phyloP scores from a whole-genome alignment of 2,329 filamentous ascomycete species.

The Onygenales sp. region DNA sequence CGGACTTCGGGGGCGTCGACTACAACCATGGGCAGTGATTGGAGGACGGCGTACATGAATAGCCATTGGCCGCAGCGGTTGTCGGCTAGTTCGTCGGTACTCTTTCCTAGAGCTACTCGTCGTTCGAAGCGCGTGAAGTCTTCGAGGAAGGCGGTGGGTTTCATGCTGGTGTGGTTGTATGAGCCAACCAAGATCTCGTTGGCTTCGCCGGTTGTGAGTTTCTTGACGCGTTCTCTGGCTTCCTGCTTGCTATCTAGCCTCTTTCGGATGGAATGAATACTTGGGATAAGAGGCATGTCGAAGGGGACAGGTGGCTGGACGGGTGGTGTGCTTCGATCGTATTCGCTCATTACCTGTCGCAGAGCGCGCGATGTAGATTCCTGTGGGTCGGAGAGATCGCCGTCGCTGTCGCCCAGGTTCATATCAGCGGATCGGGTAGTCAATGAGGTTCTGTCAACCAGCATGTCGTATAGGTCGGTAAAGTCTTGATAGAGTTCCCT shows the following conservation, averaged over 20 bases:
- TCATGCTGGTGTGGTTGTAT: conserved; percentile 65
- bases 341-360: conserved; percentile 73
- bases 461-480: conserved; percentile 74
- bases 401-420: conserved; percentile 44
- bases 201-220: conserved; percentile 69
- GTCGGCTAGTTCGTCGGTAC: conserved; percentile 35
- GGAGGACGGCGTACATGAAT: conserved; percentile 42
- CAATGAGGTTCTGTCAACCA: conserved; percentile 68
- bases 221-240: conserved; percentile 58
- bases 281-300: conserved; percentile 70
- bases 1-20: conserved; percentile 39
- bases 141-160: conserved; percentile 38
- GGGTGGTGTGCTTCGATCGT: conserved; percentile 78
- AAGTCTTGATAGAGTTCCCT: conserved; percentile 78
- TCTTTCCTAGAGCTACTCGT: conserved; percentile 33
- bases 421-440: conserved; percentile 72
- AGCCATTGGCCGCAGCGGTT: conserved; percentile 43
- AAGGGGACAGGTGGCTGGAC: conserved; percentile 88
- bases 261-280: conserved; percentile 54
- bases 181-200: conserved; percentile 67
- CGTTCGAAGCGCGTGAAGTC: conserved; percentile 41
- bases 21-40: conserved; percentile 39
- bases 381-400: conserved; percentile 36
- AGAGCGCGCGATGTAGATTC: conserved; percentile 60
- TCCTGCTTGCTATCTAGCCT: conserved; percentile 63